Evolutionary conservation across 306 rosid species (phyloP), one percentile per base, ranked within the genome.

Genomic region (Trifolium repens): DNA sequence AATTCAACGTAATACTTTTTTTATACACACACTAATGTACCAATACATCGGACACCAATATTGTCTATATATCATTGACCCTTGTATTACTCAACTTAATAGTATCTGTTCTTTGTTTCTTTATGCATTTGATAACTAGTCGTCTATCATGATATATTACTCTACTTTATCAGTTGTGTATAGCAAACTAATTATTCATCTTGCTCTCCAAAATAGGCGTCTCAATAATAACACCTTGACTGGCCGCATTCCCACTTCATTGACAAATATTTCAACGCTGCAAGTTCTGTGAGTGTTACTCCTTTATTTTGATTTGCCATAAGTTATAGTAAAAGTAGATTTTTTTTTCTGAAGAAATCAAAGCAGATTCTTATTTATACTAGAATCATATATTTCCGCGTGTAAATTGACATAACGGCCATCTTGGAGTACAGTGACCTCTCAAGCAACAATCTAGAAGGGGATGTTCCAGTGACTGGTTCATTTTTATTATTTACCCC

Each of bases 231-330:
- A 92, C 89, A 88, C 9, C 85, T 87, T 96, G 86, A 4, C 80
- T 0, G 99, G 94, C 76, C 5, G 3, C 47, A 96, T 96, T 85
- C 97, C 99, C 26, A 0, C 22, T 55, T 5, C 81, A 30, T 86
- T 96, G 86, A 92, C 99, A 27, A 71, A 1, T 0, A 80, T 90
- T 77, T 0, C 0, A 7, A 79, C 97, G 24, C 85, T 96, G 74
- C 97, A 92, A 90, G 99, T 96, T 84, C 89, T 96, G 99, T 96
- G 85, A 96, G 99, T 90, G 71, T 73, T 74, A 17, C 43, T 71
- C 53, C 47, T 39, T 61, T 24, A 40, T 50, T 74, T 60, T 24
- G 15, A 70, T 63, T 74, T 78, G 40, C 76, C 71, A 8, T 32
- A 69, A 43, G 61, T 66, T 73, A 71, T 6, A 69, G 34, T 34